phyloP scores from a whole-genome alignment of 192 early-diverging fungal species.

The Gaertneriomyces semiglobifer region DNA sequence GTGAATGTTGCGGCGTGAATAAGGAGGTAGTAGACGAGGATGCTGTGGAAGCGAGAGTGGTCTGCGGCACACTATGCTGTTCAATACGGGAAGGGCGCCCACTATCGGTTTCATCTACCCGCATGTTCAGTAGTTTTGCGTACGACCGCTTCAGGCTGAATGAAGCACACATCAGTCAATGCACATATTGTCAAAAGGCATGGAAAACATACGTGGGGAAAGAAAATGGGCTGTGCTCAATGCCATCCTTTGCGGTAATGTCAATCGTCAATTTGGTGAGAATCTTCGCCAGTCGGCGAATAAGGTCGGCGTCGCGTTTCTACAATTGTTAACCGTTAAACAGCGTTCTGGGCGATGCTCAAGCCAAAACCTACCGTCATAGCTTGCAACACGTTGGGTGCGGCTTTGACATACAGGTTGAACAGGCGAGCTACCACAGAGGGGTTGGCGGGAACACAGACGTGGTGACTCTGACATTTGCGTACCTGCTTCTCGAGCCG shows the following conservation, averaged over 20 bases:
- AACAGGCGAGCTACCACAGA: conserved; percentile 16
- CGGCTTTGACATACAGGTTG: conserved; percentile 23
- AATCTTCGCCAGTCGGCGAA: conserved; percentile 18
- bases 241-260: conserved; percentile 21
- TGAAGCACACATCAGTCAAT: neutral
- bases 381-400: conserved; percentile 19
- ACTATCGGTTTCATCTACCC: neutral
- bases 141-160: conserved; percentile 17
- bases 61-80: no score
- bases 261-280: conserved; percentile 22
- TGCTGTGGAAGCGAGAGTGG: no score
- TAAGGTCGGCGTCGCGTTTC: conserved; percentile 19
- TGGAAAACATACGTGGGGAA: conserved; percentile 17
- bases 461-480: neutral
- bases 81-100: no score
- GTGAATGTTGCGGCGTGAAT: no score
- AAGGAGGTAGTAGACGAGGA: no score
- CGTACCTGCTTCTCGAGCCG: conserved; percentile 26
- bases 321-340: neutral
- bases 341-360: neutral
- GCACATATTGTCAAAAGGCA: neutral
- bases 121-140: conserved; percentile 25
- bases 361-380: conserved; percentile 14
- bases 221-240: conserved; percentile 18
- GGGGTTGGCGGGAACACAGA: neutral